Evolutionary conservation across 2,329 filamentous ascomycete genomes (phyloP).

Genomic region (Alternaria burnsii): DNA sequence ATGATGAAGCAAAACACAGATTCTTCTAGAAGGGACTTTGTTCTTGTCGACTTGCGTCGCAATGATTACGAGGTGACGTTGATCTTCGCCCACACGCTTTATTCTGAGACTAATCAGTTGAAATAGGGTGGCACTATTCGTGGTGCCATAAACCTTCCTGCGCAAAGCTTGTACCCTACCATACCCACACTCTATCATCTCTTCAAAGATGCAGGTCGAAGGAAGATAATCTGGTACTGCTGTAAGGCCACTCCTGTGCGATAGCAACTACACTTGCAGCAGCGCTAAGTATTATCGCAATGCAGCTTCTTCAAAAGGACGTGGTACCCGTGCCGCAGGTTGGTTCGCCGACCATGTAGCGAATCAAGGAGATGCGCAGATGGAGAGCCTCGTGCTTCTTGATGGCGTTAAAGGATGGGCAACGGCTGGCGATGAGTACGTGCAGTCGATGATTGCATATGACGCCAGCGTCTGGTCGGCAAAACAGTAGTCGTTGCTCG

Average conservation of each 20-base stretch:
- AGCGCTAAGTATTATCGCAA: neutral
- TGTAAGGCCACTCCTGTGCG: constrained; percentile 49
- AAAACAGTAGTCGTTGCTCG: neutral
- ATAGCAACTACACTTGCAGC: neutral
- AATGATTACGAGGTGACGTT: constrained; percentile 59
- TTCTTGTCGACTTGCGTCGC: constrained; percentile 61
- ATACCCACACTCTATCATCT: constrained; percentile 60
- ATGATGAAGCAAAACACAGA: constrained; percentile 10
- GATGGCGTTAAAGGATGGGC: constrained; percentile 67
- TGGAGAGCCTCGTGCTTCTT: constrained; percentile 60
- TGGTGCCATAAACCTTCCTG: constrained; percentile 66
- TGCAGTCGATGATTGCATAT: constrained; percentile 60
- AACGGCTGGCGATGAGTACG: constrained; percentile 58
- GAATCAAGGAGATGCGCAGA: constrained; percentile 50
- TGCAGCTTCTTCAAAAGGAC: constrained; percentile 63
- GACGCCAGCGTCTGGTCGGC: constrained; percentile 38
- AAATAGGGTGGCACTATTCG: constrained; percentile 68
- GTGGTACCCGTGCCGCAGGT: constrained; percentile 63
- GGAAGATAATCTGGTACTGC: constrained; percentile 65
- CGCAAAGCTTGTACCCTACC: constrained; percentile 63
- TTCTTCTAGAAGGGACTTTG: constrained; percentile 8
- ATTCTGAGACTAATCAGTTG: neutral
- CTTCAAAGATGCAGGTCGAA: constrained; percentile 60
- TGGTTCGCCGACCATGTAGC: constrained; percentile 65
- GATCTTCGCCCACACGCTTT: neutral